These are phyloP conservation scores for Kandelia obovata DNA, from an alignment of 345 rosid genomes.

Conservation along the genomic window DNA sequence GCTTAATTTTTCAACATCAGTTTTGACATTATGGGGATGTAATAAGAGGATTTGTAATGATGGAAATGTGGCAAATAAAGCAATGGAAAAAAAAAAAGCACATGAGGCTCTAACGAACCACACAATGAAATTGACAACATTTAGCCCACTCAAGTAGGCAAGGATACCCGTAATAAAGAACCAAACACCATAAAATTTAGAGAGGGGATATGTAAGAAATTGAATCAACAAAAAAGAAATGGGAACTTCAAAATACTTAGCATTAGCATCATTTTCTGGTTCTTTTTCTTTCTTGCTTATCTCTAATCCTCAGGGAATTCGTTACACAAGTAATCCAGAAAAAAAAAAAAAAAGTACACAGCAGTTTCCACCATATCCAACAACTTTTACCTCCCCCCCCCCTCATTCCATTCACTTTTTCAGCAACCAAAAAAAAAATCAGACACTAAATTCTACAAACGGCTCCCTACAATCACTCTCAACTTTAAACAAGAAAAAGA, in stretches of 20 bases:
- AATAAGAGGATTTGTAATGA: background rate
- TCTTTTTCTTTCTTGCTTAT: no score
- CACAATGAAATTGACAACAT: background rate
- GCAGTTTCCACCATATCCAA: background rate
- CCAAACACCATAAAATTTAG: no score
- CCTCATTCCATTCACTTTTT: background rate
- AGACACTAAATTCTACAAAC: background rate
- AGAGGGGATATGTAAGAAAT: no score
- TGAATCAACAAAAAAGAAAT: no score
- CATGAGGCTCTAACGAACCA: background rate
- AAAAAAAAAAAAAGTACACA: no score
- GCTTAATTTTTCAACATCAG: conserved; percentile 5
- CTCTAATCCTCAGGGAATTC: no score
- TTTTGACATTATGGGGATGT: conserved; percentile 4
- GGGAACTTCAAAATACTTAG: no score
- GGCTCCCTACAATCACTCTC: background rate
- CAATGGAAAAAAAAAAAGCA: background rate
- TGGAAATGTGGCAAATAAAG: background rate
- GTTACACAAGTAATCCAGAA: no score
- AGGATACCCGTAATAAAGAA: no score
- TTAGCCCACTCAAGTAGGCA: no score
- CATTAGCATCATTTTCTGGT: no score
- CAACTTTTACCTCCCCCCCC: background rate
- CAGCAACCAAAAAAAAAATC: background rate
- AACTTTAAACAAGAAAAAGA: background rate